Evolutionary conservation across 495 filamentous ascomycete species (phyloP).

Genomic region (Daldinia loculata): DNA sequence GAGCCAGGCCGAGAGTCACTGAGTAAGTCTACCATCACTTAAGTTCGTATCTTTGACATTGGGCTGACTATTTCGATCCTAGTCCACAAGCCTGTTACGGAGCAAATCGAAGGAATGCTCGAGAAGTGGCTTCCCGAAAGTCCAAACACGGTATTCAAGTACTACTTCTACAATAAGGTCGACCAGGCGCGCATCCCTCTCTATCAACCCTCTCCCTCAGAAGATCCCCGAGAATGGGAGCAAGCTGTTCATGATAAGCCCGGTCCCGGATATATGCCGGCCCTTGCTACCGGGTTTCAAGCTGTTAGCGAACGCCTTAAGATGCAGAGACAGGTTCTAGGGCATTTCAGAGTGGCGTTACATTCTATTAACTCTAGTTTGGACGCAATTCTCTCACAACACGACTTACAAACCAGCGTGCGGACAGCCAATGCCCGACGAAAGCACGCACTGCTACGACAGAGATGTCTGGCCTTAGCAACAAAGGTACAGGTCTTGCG

Average conservation of each 20-base stretch:
- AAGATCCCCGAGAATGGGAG: slow-evolving; percentile 90
- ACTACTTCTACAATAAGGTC: slow-evolving; percentile 95
- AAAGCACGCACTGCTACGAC: slow-evolving; percentile 79
- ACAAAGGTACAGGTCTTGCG: slow-evolving; percentile 91
- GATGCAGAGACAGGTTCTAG: slow-evolving; percentile 76
- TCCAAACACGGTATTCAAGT: slow-evolving; percentile 79
- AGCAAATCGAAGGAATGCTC: slow-evolving; percentile 80
- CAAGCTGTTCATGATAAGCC: slow-evolving; percentile 88
- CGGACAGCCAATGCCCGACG: slow-evolving; percentile 81
- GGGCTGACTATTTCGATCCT: slow-evolving; percentile 23
- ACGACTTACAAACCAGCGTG: slow-evolving; percentile 82
- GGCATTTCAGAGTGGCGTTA: slow-evolving; percentile 77
- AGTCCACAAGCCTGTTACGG: slow-evolving; percentile 78
- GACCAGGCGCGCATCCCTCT: slow-evolving; percentile 79
- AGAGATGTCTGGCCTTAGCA: slow-evolving; percentile 83
- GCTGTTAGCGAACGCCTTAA: slow-evolving; percentile 77
- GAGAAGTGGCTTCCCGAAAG: slow-evolving; percentile 84
- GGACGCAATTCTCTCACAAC: slow-evolving; percentile 77
- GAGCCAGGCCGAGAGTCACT: slow-evolving; percentile 55
- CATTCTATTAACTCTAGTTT: slow-evolving; percentile 91
- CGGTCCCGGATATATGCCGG: slow-evolving; percentile 76
- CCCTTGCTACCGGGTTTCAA: slow-evolving; percentile 63
- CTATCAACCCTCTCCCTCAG: slow-evolving; percentile 77
- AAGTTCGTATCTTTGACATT: background rate
- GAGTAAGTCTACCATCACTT: slow-evolving; percentile 46